Percentiles rank a stretch among this genome's conserved stretches.
Conservation (phyloP, 2,329 filamentous ascomycete species). For the Zopfia rhizophila region DNA sequence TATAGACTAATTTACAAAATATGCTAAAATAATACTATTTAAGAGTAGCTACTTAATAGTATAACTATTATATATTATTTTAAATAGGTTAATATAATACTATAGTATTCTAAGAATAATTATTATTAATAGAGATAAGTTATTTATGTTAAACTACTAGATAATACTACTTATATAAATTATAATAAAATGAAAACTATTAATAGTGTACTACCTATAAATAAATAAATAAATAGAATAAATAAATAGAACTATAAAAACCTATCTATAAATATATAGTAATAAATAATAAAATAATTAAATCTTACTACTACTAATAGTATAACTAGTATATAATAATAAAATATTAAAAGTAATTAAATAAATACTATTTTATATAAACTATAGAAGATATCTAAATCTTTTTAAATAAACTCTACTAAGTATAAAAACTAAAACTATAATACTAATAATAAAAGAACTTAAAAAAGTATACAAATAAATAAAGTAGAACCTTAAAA, state of each 20-base stretch:
- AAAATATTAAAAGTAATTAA: constrained; percentile 4
- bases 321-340: constrained; percentile 16
- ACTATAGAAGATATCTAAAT: constrained; percentile 6
- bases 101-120: constrained; percentile 7
- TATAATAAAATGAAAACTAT: constrained; percentile 11
- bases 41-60: constrained; percentile 1
- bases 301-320: constrained; percentile 2
- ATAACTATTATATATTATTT: neutral
- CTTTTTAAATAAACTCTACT: constrained; percentile 4
- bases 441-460: neutral
- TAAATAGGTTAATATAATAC: constrained; percentile 4
- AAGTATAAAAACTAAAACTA: neutral
- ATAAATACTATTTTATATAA: neutral
- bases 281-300: constrained; percentile 9
- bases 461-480: constrained; percentile 1
- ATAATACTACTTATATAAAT: constrained; percentile 4
- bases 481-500: constrained; percentile 5
- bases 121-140: constrained; percentile 13
- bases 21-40: constrained; percentile 1
- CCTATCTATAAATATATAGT: constrained; percentile 4
- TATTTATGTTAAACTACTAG: constrained; percentile 11
- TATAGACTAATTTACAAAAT: constrained; percentile 1
- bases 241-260: constrained; percentile 8
- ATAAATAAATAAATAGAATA: constrained; percentile 6
- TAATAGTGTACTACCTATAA: constrained; percentile 6